Evolutionary conservation across 441 rosid genomes (phyloP), one percentile per base, ranked within the genome.

Genomic region (Biscutella auriculata): DNA sequence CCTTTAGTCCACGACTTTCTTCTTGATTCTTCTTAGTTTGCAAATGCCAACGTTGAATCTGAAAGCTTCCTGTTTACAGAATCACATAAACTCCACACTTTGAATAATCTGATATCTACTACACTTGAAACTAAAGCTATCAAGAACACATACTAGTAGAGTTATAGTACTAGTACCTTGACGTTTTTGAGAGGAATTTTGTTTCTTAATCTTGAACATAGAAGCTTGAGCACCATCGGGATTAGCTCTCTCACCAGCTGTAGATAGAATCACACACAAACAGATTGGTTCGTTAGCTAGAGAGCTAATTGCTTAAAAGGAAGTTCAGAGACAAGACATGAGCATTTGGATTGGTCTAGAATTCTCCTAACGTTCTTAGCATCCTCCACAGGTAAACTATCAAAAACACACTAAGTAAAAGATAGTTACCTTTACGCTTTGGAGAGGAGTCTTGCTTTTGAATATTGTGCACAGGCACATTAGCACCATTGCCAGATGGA

Each of bases 361-460:
- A n/a, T n/a, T n/a, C n/a, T 53, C 21, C 1, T 12, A n/a, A 32
- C 9, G 7, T 17, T 30, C 17, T 41, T 35, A 16, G 25, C 28
- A 13, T 21, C 9, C 33, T 61, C 28, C 34, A 13, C 15, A 30
- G 5, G n/a, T 51, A 28, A 37, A 34, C 15, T 27, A 36, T 14
- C 27, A 40, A 16, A 40, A 26, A 42, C 13, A 58, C 0, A 3
- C 2, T n/a, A n/a, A 28, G 55, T 53, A 29, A 19, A 39, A 46
- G 52, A 53, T 54, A 1, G 29, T n/a, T 62, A 68, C 72, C 72
- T 68, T 62, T 68, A 8, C 67, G 67, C 62, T 68, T 68, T 32
- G 67, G 47, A 25, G 63, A 62, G 28, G 29, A n/a, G 26, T 26
- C 40, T 55, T 68, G 33, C 11, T 55, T 29, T 36, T 34, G 62